phyloP scores from a whole-genome alignment of 352 stramenopile species.

The Chrysophaeum taylorii region DNA sequence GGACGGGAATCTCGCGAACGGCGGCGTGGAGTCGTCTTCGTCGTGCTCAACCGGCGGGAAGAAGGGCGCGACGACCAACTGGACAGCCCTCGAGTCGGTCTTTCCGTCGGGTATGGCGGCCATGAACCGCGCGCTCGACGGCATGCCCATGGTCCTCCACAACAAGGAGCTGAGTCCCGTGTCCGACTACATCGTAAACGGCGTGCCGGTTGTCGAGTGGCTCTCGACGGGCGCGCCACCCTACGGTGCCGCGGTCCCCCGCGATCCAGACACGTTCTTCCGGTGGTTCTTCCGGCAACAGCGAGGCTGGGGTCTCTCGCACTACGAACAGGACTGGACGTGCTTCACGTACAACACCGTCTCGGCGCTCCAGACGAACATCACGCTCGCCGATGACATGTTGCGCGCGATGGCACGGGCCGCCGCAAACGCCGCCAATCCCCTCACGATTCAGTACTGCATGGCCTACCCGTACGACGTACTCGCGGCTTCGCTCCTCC shows the following conservation, averaged over 20 bases:
- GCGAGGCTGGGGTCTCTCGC: conserved; percentile 2
- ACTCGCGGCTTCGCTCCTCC: not conserved
- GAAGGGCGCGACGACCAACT: not conserved
- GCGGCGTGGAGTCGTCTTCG: too few relatives aligned
- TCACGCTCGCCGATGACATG: not conserved
- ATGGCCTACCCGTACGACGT: conserved; percentile 17
- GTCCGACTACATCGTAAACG: conserved; percentile 10
- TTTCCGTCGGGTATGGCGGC: conserved; percentile 8
- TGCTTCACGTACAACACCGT: not conserved
- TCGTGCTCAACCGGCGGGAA: too few relatives aligned
- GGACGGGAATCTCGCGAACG: not conserved
- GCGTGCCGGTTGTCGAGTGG: not conserved
- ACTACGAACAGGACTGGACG: conserved; percentile 18
- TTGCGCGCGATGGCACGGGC: not conserved
- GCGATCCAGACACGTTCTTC: conserved; percentile 10
- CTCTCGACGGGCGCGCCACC: not conserved
- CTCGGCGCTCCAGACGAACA: not conserved
- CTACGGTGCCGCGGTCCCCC: conserved; percentile 8
- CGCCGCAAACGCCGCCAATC: not conserved
- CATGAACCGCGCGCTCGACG: conserved; percentile 16
- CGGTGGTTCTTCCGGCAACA: conserved; percentile 13
- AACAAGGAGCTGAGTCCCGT: conserved; percentile 2
- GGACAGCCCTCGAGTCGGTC: conserved; percentile 6
- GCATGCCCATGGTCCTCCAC: conserved; percentile 13
- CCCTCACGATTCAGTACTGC: conserved; percentile 11